Evolutionary conservation across 768 basidiomycete genomes (phyloP), one percentile per base, ranked within the genome.

Genomic region (Amanita rubescens): DNA sequence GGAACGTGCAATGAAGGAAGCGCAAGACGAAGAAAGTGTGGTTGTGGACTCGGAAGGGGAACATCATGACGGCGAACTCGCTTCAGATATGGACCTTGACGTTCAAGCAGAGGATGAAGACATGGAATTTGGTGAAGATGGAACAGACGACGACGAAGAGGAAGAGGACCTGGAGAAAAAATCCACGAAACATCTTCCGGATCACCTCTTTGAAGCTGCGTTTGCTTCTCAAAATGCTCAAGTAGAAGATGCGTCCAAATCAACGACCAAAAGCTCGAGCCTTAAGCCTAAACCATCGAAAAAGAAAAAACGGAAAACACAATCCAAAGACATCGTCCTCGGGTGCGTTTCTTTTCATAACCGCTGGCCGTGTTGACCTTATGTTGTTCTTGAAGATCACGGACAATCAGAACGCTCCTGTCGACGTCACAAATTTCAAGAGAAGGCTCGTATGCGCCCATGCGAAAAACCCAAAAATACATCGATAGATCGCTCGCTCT

Each of bases 1-100:
- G 52, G 27, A 45, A 10, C 52, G 52, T 44, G 52, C 43, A 12
- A 53, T 53, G 52, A 46, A 46, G 43, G 52, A 53, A 17, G 43
- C 43, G n/a, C 24, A 35, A 30, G 33, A 46, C 9, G 43, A 44
- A 2, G n/a, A n/a, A n/a, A n/a, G n/a, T n/a, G n/a, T n/a, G n/a
- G n/a, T n/a, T n/a, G n/a, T n/a, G n/a, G n/a, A n/a, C n/a, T n/a
- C n/a, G n/a, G n/a, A n/a, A n/a, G n/a, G n/a, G n/a, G n/a, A n/a
- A n/a, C n/a, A n/a, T n/a, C n/a, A n/a, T n/a, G n/a, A n/a, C n/a
- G n/a, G n/a, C n/a, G n/a, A n/a, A n/a, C n/a, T n/a, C n/a, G 51
- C n/a, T n/a, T n/a, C n/a, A n/a, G 15, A 5, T 5, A 6, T 10
- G 17, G 42, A 17, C n/a, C 15, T 15, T 14, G 51, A 42, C 2